Percentiles rank a stretch among this genome's conserved stretches.
phyloP scores from a whole-genome alignment of 306 rosid species.

The Citrullus amarus region DNA sequence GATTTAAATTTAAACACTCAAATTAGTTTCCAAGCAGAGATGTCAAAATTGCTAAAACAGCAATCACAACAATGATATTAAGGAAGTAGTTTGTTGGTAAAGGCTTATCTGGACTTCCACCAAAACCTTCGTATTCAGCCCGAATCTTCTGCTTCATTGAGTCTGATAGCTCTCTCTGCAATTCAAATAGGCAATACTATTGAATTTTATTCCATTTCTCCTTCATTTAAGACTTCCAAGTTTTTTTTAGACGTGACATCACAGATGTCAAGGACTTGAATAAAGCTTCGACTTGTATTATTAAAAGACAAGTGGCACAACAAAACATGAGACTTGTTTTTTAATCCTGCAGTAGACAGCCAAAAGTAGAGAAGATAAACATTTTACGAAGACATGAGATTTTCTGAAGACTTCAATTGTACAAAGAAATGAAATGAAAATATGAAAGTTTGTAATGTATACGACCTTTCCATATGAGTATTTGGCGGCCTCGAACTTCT shows the following conservation, averaged over 20 bases:
- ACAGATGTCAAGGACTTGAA: constrained; percentile 32
- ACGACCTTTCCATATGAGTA: constrained; percentile 73
- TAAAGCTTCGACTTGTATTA: constrained; percentile 68
- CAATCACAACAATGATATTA: constrained; percentile 54
- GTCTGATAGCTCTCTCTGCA: constrained; percentile 81
- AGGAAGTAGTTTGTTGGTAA: constrained; percentile 64
- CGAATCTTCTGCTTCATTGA: constrained; percentile 79
- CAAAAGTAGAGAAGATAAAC: constrained; percentile 41
- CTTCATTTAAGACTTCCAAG: constrained; percentile 56
- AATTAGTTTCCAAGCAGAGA: constrained; percentile 54
- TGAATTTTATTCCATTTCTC: constrained; percentile 72
- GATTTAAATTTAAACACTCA: neutral
- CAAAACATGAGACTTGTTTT: constrained; percentile 53
- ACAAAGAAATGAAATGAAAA: constrained; percentile 9
- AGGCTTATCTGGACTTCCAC: constrained; percentile 93
- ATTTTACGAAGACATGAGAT: constrained; percentile 14
- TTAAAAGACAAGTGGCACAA: constrained; percentile 39
- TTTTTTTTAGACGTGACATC: constrained; percentile 36
- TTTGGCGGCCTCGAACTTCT: constrained; percentile 74
- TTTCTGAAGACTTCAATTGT: neutral
- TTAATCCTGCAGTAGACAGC: constrained; percentile 74
- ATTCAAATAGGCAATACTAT: constrained; percentile 65
- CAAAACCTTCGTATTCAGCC: constrained; percentile 67
- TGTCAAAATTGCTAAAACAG: constrained; percentile 72
- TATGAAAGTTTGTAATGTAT: constrained; percentile 8